Evolutionary conservation across 2,329 filamentous ascomycete genomes (phyloP).

Genomic region (Chrysoporthe deuterocubensis): DNA sequence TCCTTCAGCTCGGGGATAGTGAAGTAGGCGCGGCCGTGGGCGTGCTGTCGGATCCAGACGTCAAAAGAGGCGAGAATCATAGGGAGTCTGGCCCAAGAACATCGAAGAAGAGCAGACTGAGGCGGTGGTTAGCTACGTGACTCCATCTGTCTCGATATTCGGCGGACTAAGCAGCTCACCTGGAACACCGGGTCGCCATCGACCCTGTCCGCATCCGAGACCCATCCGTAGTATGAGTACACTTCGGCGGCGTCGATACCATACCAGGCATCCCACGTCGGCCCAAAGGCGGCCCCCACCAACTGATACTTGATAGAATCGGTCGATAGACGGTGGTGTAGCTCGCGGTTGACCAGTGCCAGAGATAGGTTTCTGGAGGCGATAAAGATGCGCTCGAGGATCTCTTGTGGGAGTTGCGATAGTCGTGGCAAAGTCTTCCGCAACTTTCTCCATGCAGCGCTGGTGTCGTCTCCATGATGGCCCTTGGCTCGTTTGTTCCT

Average conservation of each 20-base stretch:
- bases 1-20: conserved; percentile 18
- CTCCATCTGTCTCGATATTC: not conserved
- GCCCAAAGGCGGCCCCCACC: conserved; percentile 43
- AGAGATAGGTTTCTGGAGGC: conserved; percentile 54
- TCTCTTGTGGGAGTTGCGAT: conserved; percentile 52
- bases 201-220: conserved; percentile 28
- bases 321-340: conserved; percentile 53
- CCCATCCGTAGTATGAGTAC: conserved; percentile 25
- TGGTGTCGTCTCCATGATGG: conserved; percentile 12
- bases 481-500: conserved; percentile 26
- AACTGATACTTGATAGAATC: conserved; percentile 40
- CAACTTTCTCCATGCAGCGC: conserved; percentile 20
- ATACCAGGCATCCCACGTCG: conserved; percentile 45
- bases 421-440: conserved; percentile 36
- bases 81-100: conserved; percentile 49
- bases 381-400: conserved; percentile 58
- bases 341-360: conserved; percentile 46
- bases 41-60: conserved; percentile 48
- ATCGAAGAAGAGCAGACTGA: conserved; percentile 45
- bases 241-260: conserved; percentile 31
- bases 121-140: not conserved
- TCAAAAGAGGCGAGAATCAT: conserved; percentile 54
- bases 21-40: conserved; percentile 38
- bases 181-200: conserved; percentile 49
- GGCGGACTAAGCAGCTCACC: conserved; percentile 38